Base-by-base conservation (phyloP, 208 protist species). In the Leptomonas pyrrhocoris region DNA sequence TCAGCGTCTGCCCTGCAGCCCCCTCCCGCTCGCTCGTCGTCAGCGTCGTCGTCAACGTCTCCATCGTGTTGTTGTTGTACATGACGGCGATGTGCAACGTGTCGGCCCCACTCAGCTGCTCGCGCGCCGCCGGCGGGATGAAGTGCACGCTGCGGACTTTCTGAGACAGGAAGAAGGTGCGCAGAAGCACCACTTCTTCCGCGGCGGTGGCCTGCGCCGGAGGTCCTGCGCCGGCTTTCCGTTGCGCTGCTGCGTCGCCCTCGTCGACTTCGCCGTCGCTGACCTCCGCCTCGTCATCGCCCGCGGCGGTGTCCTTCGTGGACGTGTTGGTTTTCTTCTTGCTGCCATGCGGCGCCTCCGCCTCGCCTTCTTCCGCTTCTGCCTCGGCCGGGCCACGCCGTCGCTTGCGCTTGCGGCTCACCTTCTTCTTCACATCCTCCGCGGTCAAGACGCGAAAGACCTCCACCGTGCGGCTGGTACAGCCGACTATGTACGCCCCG, bases 401-500 rank as follows among this genome's bases (percentile, higher is more conserved):
- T 48, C 89, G 85, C 84, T 93, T 92, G 34, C 77, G 74, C 70
- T 93, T 94, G 40, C 89, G 89, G 46, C 75, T 55, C 27, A 85
- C 53, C 76, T 95, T 94, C 64, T 81, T 85, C 36, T 75, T 78
- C 45, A 94, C 85, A 46, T 94, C 88, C 38, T 93, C 88, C 15
- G 79, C 73, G 2, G 85, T 82, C 28, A 87, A 76, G 45, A 93
- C 74, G 21, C 79, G 82, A 70, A 87, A 97, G 13, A 97, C 73
- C 73, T 97, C 93, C 27, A 97, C 67, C 30, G 89, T 93, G 46
- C 94, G 92, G 67, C 86, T 92, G 6, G 89, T 94, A 68, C 83
- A 90, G 36, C 89, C 91, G 18, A 93, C 57, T 7, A 97, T 68
- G 73, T 86, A 94, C 19, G 69, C 58, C 13, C 83, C 81, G 64